Base-by-base conservation (phyloP, 2,329 filamentous ascomycete species). In the Monosporascus sp. region DNA sequence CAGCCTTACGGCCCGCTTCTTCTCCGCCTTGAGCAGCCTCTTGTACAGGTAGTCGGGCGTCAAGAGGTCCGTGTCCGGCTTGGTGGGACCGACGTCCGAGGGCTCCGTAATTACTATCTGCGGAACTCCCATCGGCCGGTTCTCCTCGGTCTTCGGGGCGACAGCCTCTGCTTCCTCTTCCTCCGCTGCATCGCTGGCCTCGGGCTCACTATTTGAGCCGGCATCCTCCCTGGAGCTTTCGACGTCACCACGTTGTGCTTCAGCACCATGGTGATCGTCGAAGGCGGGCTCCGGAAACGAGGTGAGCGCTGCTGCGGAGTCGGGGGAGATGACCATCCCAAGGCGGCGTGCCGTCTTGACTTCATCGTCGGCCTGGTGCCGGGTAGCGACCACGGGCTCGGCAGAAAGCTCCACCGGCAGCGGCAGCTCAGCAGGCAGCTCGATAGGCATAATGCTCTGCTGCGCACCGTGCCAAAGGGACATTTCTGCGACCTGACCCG, bases 11-110 rank as follows among this genome's bases (percentile, higher is more conserved):
- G 26, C 8, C 1, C 52, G 54, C 49, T 60, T 52, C 22, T 44
- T 56, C 14, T 36, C 37, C 24, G 56, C 50, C n/a, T 45, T 34
- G 2, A 50, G n/a, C 31, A 61, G 48, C 3, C 54, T 34, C 27
- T 61, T 51, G n/a, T 54, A 61, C 11, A 50, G 47, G n/a, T 58
- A 16, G 24, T 60, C 54, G 8, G 50, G 17, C 7, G 26, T 31
- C 9, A 49, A 27, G 16, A 26, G 43, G 24, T 19, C 43, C 17
- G 17, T 41, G 31, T 34, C 31, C 31, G 31, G 11, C 31, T 34
- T 34, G 31, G 9, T 34, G 11, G 31, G 31, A 34, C 31, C 31
- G 31, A 14, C 11, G 11, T 34, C 31, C 31, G 9, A 14, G 31
- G 31, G 31, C 5, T 34, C 31, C 31, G 41, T 44, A 14, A 44